These are phyloP conservation scores for Microbotryomycetes sp. DNA, from an alignment of 1,284 basidiomycete species.

Conservation along the genomic window DNA sequence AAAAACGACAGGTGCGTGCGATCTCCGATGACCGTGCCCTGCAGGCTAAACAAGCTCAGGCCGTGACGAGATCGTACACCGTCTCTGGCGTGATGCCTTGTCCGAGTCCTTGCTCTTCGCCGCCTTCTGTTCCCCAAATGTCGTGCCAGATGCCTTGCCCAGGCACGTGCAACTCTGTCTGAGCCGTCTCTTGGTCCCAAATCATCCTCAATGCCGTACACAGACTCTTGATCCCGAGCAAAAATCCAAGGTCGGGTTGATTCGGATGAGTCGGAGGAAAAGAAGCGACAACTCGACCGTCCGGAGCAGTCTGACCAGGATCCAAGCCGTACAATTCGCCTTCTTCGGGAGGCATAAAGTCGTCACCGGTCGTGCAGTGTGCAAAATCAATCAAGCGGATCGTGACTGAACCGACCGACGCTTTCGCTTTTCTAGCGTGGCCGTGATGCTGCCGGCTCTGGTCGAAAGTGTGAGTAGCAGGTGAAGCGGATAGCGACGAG, in stretches of 20 bases:
- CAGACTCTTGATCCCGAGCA: slow-evolving; percentile 81
- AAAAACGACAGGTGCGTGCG: not conserved
- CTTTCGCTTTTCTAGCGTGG: slow-evolving; percentile 18
- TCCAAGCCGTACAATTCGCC: slow-evolving; percentile 15
- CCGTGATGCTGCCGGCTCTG: too few relatives aligned
- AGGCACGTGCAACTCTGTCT: slow-evolving; percentile 22
- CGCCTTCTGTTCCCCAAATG: slow-evolving; percentile 36
- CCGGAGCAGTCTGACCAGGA: slow-evolving; percentile 17
- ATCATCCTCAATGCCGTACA: slow-evolving; percentile 65
- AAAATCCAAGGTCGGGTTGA: slow-evolving; percentile 85
- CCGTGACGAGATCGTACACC: not conserved
- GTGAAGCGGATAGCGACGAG: not conserved
- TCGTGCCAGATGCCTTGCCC: slow-evolving; percentile 38
- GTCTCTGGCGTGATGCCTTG: not conserved
- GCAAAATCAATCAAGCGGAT: slow-evolving; percentile 98
- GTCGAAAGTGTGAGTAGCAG: not conserved
- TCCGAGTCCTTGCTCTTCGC: not conserved
- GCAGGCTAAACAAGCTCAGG: not conserved
- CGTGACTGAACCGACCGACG: slow-evolving; percentile 67
- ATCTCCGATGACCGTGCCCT: not conserved
- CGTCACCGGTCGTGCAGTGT: slow-evolving; percentile 90
- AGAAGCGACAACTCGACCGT: slow-evolving; percentile 35
- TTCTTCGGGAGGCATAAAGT: slow-evolving; percentile 59
- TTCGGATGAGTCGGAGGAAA: slow-evolving; percentile 88
- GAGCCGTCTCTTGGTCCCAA: slow-evolving; percentile 62